Base-by-base conservation (phyloP, 2,329 filamentous ascomycete species). In the Metarhizium sp. region DNA sequence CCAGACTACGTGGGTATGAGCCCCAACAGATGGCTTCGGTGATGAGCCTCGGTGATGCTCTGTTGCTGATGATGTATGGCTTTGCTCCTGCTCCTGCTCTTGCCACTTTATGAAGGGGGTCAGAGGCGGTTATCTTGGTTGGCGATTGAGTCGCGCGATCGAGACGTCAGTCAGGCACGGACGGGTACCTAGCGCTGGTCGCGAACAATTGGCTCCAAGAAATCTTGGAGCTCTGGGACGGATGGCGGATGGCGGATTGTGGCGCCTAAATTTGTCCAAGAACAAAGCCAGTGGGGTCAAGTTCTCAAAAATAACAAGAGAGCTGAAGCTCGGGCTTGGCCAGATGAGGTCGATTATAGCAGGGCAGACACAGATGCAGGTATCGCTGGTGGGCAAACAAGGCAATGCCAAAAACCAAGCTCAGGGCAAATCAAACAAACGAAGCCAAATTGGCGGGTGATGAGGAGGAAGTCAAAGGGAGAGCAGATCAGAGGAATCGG, bases 101-200 rank as follows among this genome's bases (percentile, higher is more conserved):
- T 51, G 42, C 20, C 25, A 42, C 45, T 34, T 25, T 34, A 30
- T 42, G 29, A 45, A 50, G 40, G 48, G 42, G 36, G 38, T 13
- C 16, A 20, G 43, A 18, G 14, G 32, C 16, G 48, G 46, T 43
- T 14, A 6, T 42, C 18, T 34, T 34, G 32, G 32, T 30, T 42
- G 45, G 49, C 42, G 51, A 25, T 36, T 38, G 55, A 58, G 49
- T 54, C 54, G 54, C 36, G 54, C 13, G 18, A 43, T 55, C 48
- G 43, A 57, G 46, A 57, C 45, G 57, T 30, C 46, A 47, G 48
- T 47, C 45, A 54, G 54, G 51, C 43, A 57, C 54, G 52, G 52
- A 61, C 61, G 60, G 59, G 59, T 59, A 62, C 61, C 62, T 63
- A 59, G 56, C 57, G 53, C 57, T 58, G 57, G 57, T 54, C 50